Base-by-base conservation (phyloP, 1,284 basidiomycete genomes). In the Austroboletus novae-zelandiae region DNA sequence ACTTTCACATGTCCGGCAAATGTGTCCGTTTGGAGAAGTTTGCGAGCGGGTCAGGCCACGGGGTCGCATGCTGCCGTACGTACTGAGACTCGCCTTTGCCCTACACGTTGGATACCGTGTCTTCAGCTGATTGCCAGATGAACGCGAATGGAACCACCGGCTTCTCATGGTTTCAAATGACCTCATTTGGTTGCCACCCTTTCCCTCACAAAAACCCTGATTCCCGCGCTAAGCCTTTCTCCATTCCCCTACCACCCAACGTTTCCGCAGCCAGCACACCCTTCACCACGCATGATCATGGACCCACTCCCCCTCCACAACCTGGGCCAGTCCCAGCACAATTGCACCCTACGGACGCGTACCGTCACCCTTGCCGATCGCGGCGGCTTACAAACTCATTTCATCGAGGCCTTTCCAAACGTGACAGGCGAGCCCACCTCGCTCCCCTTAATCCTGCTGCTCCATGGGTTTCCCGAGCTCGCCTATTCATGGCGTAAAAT, bases 381-480 rank as follows among this genome's bases (percentile, higher is more conserved):
- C 8, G 68, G 73, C 30, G 76, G 77, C 56, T 71, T 84, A 20
- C 68, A 74, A 39, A 67, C 77, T 42, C 76, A 81, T 52, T 64
- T 80, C 37, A 70, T 84, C n/a, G 80, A 83, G 55, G 76, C 77
- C 5, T 50, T 56, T 34, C 72, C 74, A 20, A 39, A 14, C 35
- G 44, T 15, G 36, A 58, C 39, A 53, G 63, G 59, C 68, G 56
- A 66, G 8, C 51, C 40, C 45, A 39, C 52, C 17, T 53, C 60
- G 1, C 56, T 61, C 9, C 79, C 78, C 3, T 70, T 86, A 13
- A 60, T 85, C 50, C 54, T 85, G n/a, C 73, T 84, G 29, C 64
- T 85, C 1, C 83, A 85, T 54, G 84, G 83, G 35, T 85, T 85
- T 60, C 83, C 84, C 11, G 83, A 84, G 58, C 71, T 85, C 10